These are phyloP conservation scores for Umbelopsis vinacea DNA, from an alignment of 192 early-diverging fungal species.

Conservation along the genomic window DNA sequence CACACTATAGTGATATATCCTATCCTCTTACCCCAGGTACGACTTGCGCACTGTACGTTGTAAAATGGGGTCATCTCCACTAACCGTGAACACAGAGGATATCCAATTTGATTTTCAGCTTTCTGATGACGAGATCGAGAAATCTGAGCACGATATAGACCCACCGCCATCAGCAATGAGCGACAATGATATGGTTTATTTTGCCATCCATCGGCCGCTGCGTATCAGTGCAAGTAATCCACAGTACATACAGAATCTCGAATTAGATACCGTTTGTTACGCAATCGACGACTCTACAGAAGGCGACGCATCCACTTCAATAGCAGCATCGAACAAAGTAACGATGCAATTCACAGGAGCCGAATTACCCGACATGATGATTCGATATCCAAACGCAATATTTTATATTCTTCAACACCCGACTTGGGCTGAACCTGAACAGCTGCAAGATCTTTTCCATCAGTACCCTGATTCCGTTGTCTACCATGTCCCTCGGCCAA, in stretches of 20 bases:
- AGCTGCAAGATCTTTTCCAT: background rate
- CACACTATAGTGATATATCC: background rate
- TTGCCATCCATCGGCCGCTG: background rate
- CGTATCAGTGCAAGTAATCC: background rate
- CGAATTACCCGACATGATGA: background rate
- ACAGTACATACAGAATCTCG: background rate
- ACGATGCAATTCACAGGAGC: background rate
- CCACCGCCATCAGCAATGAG: background rate
- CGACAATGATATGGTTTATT: constrained; percentile 1
- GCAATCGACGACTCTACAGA: background rate
- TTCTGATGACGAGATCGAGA: background rate
- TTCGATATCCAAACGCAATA: background rate
- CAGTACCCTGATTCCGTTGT: constrained; percentile 12
- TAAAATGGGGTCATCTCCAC: too few species aligned
- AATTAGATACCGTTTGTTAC: background rate
- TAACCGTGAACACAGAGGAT: background rate
- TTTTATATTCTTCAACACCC: background rate
- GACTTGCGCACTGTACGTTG: too few species aligned
- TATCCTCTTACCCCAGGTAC: constrained; percentile 16
- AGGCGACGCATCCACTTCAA: background rate
- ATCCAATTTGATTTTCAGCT: background rate
- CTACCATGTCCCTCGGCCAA: background rate
- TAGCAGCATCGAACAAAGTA: background rate
- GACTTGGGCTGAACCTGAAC: constrained; percentile 2
- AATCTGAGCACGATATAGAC: background rate